A percentile compares a stretch with the other conserved stretches of the same genome.
Evolutionary conservation across 345 rosid species (phyloP).

Genomic region (Firmiana major): DNA sequence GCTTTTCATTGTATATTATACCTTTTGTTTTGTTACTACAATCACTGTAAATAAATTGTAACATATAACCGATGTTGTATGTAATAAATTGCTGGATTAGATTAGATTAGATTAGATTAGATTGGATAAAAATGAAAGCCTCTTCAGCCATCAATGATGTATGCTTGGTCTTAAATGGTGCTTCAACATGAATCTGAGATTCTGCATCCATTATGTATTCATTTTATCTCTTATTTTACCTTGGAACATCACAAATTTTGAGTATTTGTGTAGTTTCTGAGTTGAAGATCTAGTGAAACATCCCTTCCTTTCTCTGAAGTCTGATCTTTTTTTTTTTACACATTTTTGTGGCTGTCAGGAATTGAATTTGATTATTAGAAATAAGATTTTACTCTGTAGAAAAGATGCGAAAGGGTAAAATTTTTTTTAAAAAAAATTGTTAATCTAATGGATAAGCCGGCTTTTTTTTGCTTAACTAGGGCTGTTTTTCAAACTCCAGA

Average conservation of each 20-base stretch:
- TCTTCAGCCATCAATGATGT: background rate
- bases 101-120: background rate
- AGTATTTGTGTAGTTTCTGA: background rate
- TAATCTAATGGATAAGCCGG: slow-evolving; percentile 19
- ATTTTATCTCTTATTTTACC: too few relatives aligned
- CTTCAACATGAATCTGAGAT: background rate
- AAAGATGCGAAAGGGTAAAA: too few relatives aligned
- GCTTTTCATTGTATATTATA: background rate
- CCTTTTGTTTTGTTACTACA: background rate
- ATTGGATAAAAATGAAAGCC: background rate
- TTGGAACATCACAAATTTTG: background rate
- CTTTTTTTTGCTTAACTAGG: slow-evolving; percentile 9
- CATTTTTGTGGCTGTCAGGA: too few relatives aligned
- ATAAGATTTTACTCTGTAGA: too few relatives aligned
- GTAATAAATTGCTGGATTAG: background rate
- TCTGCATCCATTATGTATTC: background rate
- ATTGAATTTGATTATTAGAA: too few relatives aligned
- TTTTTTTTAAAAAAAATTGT: too few relatives aligned
- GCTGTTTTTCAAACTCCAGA: background rate
- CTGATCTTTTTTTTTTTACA: too few relatives aligned
- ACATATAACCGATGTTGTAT: background rate
- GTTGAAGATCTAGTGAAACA: background rate
- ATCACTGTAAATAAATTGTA: background rate
- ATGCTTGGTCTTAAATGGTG: background rate
- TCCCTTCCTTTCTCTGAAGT: background rate